These are phyloP conservation scores for Coprinopsis sp. DNA, from an alignment of 768 basidiomycete genomes.

Conservation along the genomic window DNA sequence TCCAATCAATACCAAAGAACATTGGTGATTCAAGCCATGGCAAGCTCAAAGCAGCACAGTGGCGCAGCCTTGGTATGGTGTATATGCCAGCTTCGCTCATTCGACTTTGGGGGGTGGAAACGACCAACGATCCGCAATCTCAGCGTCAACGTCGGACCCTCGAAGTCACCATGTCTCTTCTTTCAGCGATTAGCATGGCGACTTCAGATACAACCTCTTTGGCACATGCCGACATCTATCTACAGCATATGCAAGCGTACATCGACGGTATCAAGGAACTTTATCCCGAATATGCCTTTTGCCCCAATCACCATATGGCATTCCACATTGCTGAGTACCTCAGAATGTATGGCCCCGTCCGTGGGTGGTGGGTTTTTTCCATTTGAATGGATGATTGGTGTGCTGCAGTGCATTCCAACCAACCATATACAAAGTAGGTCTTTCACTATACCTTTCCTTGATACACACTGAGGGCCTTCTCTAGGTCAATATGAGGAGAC, in stretches of 20 bases:
- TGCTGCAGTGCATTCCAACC: constrained; percentile 13
- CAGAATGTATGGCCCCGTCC: constrained; percentile 28
- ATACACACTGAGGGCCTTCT: background rate
- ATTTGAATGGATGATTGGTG: constrained; percentile 31
- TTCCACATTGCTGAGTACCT: constrained; percentile 34
- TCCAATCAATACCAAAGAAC: no score
- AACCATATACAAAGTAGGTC: constrained; percentile 16
- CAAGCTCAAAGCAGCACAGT: no score
- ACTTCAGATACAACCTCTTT: constrained; percentile 17
- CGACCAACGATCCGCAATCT: constrained; percentile 12
- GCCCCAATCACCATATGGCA: constrained; percentile 35
- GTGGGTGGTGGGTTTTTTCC: constrained; percentile 33
- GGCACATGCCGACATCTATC: constrained; percentile 10
- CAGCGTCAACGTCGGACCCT: constrained; percentile 22
- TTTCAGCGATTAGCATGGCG: constrained; percentile 15
- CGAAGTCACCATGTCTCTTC: constrained; percentile 17
- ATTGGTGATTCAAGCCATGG: no score
- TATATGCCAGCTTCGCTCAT: constrained; percentile 31
- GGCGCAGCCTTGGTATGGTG: constrained; percentile 28
- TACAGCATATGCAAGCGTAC: constrained; percentile 21
- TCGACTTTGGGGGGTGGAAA: constrained; percentile 27
- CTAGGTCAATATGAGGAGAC: constrained; percentile 18
- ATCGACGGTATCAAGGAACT: constrained; percentile 23
- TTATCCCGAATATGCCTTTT: constrained; percentile 24
- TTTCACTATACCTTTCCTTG: background rate